Base-by-base conservation (phyloP, 2,329 filamentous ascomycete species). In the Colletotrichum truncatum region DNA sequence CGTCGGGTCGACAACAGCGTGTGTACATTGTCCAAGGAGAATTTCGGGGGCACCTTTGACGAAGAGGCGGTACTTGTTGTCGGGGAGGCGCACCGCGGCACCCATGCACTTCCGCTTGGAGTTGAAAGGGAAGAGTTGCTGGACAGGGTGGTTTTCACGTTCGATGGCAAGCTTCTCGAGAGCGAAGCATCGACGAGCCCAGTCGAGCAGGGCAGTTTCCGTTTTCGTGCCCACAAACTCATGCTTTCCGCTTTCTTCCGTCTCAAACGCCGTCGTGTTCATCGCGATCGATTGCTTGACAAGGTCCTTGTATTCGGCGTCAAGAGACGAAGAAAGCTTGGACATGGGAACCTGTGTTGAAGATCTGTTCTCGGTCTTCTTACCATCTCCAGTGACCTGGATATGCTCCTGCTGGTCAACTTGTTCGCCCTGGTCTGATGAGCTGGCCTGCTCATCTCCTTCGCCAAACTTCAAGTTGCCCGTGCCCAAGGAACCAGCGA, bases 41-140 rank as follows among this genome's bases (percentile, higher is more conserved):
- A 87, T 84, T 67, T 87, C 84, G 0, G 84, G 84, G 1, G 84
- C 84, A 30, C 84, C 84, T 73, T 87, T 87, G 69, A 86, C 79
- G 62, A 82, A 82, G 5, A 85, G 74, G 26, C 81, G 77, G 56
- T 81, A 82, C 43, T 75, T 76, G 12, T 73, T 64, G 5, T 68
- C 67, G 11, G 71, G 67, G 11, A 76, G 67, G 25, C 69, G 65
- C 46, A 75, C 76, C n/a, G 77, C 70, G 0, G 77, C 80, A n/a
- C 84, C 73, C 79, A 83, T 83, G 74, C 78, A 84, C 61, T 84
- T 84, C 69, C 82, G 83, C 71, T 82, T 83, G 14, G 80, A 83
- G 71, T 84, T 84, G 75, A 84, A 84, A 0, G 82, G 79, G 4
- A 84, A 77, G 56, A 86, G 81, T 26, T 84, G 79, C 4, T 82